Base-by-base conservation (phyloP, 139 green algal genomes). In the Chlorella vulgaris region DNA sequence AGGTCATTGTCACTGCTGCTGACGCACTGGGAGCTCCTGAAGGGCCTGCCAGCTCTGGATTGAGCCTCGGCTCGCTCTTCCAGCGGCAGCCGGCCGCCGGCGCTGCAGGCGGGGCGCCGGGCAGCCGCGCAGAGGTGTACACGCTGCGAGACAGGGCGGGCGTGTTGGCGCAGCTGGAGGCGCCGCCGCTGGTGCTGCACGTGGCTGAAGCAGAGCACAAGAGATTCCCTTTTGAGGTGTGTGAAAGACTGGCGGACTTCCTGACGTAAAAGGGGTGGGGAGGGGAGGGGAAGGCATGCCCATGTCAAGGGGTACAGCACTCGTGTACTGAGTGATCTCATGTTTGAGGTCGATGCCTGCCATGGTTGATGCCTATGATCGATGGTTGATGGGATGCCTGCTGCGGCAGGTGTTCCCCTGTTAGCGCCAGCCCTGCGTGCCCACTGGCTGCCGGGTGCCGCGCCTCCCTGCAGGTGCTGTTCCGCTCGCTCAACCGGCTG, bases 401-500 rank as follows among this genome's bases (percentile, higher is more conserved):
- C 18, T 28, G 55, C 55, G 18, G 18, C 55, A 65, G 5, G 8
- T 29, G 15, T 65, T 21, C 22, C 21, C 55, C 47, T 24, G 47
- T 15, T 15, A 58, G 15, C 55, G 5, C 55, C 55, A 15, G 18
- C 55, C 55, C 15, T n/a, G 18, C 22, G 55, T 21, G n/a, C 22
- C 15, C 55, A 65, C 55, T n/a, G 5, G 8, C 55, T 31, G 18
- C 15, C 28, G n/a, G n/a, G n/a, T n/a, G n/a, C n/a, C n/a, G 15
- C 47, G 13, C 10, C 47, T 15, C 15, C 55, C 18, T 58, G 58
- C 89, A 95, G 91, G 89, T 91, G 18, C 83, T 98, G 55, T 98
- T 99, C 85, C 86, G 93, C 26, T 96, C 92, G 62, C 86, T 96
- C 31, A 89, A 98, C 87, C 98, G 97, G 88, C 90, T 99, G 81